Conservation (phyloP, 2,329 filamentous ascomycete species). For the Elsinoe arachidis region DNA sequence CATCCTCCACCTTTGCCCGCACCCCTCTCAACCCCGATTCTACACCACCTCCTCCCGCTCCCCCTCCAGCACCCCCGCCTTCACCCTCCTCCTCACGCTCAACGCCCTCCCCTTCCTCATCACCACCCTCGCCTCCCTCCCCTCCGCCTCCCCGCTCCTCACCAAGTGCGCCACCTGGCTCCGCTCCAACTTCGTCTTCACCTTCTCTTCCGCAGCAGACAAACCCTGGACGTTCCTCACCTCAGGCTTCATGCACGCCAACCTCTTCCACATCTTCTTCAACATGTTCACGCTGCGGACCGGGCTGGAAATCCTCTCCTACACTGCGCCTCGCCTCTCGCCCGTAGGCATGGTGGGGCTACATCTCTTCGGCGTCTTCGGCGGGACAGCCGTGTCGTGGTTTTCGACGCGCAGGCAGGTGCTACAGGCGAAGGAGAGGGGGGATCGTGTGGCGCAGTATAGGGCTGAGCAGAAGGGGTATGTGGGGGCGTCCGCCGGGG, state of each 20-base stretch:
- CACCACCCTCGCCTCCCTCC: background rate
- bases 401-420: background rate
- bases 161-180: background rate
- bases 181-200: constrained; percentile 9
- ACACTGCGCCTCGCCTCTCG: background rate
- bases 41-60: background rate
- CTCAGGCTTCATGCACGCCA: constrained; percentile 10
- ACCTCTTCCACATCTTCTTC: constrained; percentile 7
- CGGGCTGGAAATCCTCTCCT: background rate
- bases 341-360: background rate
- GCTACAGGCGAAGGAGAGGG: background rate
- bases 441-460: background rate
- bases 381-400: background rate
- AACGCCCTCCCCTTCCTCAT: constrained; percentile 8
- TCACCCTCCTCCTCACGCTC: background rate
- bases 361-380: constrained; percentile 2
- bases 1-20: background rate
- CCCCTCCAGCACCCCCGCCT: background rate
- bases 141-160: background rate
- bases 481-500: constrained; percentile 8
- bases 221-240: constrained; percentile 11
- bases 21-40: background rate
- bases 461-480: constrained; percentile 5
- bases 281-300: constrained; percentile 12
- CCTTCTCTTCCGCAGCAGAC: background rate